Conservation (phyloP, 805 yeast species). For the Candida maltosa region DNA sequence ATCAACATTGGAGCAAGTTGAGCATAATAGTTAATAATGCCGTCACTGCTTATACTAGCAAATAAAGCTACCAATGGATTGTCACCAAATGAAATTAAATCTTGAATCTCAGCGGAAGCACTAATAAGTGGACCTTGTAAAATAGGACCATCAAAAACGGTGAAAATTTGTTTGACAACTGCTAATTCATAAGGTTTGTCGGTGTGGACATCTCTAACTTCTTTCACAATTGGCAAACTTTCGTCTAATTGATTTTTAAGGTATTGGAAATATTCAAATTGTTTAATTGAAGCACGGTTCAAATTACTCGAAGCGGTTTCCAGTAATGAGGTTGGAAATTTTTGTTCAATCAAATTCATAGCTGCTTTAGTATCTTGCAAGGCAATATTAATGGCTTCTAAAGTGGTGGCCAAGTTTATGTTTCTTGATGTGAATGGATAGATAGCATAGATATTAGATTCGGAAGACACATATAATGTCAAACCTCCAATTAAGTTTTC, state of each 20-base stretch:
- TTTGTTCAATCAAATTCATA: conserved; percentile 11
- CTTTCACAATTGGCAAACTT: conserved; percentile 10
- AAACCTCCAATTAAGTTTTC: conserved; percentile 21
- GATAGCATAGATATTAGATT: conserved; percentile 20
- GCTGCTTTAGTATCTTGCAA: conserved; percentile 10
- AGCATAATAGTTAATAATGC: conserved; percentile 13
- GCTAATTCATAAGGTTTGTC: conserved; percentile 8
- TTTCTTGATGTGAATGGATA: conserved; percentile 22
- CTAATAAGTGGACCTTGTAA: conserved; percentile 24
- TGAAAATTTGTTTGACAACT: conserved; percentile 12
- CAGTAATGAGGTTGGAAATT: conserved; percentile 9
- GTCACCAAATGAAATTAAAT: conserved; percentile 9
- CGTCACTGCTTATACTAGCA: conserved; percentile 7
- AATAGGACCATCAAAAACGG: conserved; percentile 8
- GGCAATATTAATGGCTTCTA: conserved; percentile 8
- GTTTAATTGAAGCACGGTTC: conserved; percentile 13
- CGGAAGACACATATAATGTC: conserved; percentile 26
- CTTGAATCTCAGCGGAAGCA: conserved; percentile 4
- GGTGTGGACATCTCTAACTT: conserved; percentile 11
- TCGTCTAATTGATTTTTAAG: conserved; percentile 12
- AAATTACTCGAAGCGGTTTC: conserved; percentile 12
- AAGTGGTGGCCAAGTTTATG: conserved; percentile 15
- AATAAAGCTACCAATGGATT: conserved; percentile 14
- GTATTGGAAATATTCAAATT: conserved; percentile 14
- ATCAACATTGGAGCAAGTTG: conserved; percentile 28